A percentile compares a stretch with the other conserved stretches of the same genome.
Conservation (phyloP, 1,284 basidiomycete genomes). For the Boletus albobrunnescens region DNA sequence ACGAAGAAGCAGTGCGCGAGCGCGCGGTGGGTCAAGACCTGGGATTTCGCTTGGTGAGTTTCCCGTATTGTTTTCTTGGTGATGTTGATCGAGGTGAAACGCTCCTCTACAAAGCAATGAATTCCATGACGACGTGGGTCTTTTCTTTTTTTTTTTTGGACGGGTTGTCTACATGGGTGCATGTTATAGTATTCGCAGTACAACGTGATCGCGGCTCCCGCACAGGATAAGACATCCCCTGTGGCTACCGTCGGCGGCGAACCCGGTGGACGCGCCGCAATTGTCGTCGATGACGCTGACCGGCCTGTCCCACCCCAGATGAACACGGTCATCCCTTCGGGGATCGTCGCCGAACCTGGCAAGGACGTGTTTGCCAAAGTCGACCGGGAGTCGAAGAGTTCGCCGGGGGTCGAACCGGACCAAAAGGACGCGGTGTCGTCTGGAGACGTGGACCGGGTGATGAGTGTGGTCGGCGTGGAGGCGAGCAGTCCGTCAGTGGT, state of each 20-base stretch:
- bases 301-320: slow-evolving; percentile 13
- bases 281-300: slow-evolving; percentile 43
- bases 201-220: slow-evolving; percentile 34
- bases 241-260: slow-evolving; percentile 47
- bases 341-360: slow-evolving; percentile 61
- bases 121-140: slow-evolving; percentile 57
- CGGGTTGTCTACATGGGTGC: background rate
- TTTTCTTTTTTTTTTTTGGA: background rate
- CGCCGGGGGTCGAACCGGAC: background rate
- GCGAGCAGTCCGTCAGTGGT: background rate
- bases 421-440: background rate
- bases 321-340: slow-evolving; percentile 43
- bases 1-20: slow-evolving; percentile 74
- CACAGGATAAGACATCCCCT: slow-evolving; percentile 37
- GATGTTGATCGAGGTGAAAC: slow-evolving; percentile 9
- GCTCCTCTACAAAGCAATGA: slow-evolving; percentile 57
- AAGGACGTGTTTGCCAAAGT: slow-evolving; percentile 56
- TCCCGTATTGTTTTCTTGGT: background rate
- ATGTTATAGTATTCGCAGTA: slow-evolving; percentile 57
- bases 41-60: slow-evolving; percentile 92
- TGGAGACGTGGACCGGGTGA: slow-evolving; percentile 11
- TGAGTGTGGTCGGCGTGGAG: slow-evolving; percentile 14
- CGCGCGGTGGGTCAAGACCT: slow-evolving; percentile 84
- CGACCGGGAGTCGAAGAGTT: slow-evolving; percentile 33
- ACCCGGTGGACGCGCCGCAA: slow-evolving; percentile 41